Percentiles rank a stretch among this genome's conserved stretches.
Evolutionary conservation across 495 filamentous ascomycete species (phyloP).

Genomic region (Hypoxylon cercidicola): DNA sequence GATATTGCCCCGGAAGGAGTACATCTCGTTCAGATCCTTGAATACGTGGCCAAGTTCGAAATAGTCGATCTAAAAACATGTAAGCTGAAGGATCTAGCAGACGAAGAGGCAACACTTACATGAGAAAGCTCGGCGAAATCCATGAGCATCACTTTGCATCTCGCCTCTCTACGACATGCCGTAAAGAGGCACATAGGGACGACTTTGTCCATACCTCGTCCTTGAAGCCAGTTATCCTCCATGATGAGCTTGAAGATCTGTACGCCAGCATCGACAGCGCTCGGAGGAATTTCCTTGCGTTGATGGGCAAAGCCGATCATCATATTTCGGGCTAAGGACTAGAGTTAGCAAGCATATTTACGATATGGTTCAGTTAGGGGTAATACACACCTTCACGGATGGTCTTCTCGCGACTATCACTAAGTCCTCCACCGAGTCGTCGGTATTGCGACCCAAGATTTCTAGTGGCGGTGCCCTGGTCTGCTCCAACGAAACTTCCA

Average conservation of each 20-base stretch:
- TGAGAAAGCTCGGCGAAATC: constrained; percentile 88
- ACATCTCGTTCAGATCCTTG: constrained; percentile 75
- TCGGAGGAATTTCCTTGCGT: constrained; percentile 64
- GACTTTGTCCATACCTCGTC: constrained; percentile 84
- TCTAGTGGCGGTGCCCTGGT: constrained; percentile 67
- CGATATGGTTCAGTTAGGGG: not conserved
- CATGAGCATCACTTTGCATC: constrained; percentile 83
- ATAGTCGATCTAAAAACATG: constrained; percentile 75
- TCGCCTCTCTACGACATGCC: constrained; percentile 74
- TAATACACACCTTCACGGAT: constrained; percentile 67
- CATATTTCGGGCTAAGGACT: constrained; percentile 44
- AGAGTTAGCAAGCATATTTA: constrained; percentile 16
- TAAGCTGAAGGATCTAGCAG: constrained; percentile 33
- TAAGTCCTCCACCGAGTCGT: constrained; percentile 53
- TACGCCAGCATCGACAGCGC: constrained; percentile 69
- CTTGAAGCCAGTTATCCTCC: constrained; percentile 84
- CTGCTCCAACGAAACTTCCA: constrained; percentile 84
- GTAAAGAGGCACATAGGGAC: constrained; percentile 88
- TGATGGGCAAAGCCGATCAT: constrained; percentile 58
- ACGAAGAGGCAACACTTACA: constrained; percentile 50
- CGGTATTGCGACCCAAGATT: constrained; percentile 60
- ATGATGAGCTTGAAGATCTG: constrained; percentile 82
- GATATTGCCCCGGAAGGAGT: constrained; percentile 64
- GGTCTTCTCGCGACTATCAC: constrained; percentile 71
- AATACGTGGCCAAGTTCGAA: constrained; percentile 88